These are phyloP conservation scores for Ceratobasidium sp. DNA, from an alignment of 1,284 basidiomycete species.

Conservation along the genomic window DNA sequence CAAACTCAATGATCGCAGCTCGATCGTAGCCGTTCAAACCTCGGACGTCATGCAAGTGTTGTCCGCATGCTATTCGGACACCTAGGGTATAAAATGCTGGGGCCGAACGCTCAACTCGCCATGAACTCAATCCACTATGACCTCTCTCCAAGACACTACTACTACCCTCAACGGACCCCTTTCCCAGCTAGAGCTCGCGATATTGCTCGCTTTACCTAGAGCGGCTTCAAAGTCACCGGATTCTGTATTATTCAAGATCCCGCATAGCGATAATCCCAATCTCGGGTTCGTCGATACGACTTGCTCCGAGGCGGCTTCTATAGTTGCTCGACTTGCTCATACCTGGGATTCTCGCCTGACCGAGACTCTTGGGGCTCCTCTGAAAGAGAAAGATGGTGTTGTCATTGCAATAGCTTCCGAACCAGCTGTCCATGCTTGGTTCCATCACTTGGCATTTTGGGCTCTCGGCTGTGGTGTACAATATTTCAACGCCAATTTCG, in stretches of 20 bases:
- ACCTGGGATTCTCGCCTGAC: not conserved
- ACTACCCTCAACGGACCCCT: not conserved
- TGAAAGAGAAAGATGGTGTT: not conserved
- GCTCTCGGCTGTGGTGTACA: slow-evolving; percentile 2
- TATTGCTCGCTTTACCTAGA: slow-evolving; percentile 10
- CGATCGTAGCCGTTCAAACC: too few relatives aligned
- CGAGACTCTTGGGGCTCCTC: not conserved
- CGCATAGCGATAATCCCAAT: slow-evolving; percentile 1
- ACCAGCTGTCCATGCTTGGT: not conserved
- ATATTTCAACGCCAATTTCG: not conserved
- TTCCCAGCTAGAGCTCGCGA: not conserved
- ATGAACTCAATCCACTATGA: too few relatives aligned
- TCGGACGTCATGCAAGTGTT: too few relatives aligned
- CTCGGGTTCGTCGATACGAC: slow-evolving; percentile 10
- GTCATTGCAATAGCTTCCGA: not conserved
- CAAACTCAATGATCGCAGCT: too few relatives aligned
- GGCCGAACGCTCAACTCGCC: too few relatives aligned
- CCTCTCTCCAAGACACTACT: too few relatives aligned
- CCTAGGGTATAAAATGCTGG: too few relatives aligned
- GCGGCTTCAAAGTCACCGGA: not conserved
- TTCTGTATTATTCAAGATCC: slow-evolving; percentile 7
- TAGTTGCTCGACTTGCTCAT: slow-evolving; percentile 6
- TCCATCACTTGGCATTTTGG: slow-evolving; percentile 27
- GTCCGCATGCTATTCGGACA: too few relatives aligned
- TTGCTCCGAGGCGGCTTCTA: slow-evolving; percentile 2